phyloP scores from a whole-genome alignment of 2,329 filamentous ascomycete genomes.

The Aspergillus latus region DNA sequence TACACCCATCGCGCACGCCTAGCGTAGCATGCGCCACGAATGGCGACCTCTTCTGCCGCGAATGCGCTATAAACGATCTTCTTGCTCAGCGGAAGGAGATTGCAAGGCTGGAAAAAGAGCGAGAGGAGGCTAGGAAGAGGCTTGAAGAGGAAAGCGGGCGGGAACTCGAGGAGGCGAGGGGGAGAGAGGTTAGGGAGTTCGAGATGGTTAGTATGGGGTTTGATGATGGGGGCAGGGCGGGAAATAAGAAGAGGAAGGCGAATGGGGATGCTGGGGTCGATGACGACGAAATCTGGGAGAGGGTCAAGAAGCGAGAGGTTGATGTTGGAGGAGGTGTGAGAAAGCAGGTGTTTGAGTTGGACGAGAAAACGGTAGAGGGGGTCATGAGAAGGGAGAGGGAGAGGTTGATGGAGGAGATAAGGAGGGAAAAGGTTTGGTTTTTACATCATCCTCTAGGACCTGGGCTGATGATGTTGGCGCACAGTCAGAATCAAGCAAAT shows the following conservation, averaged over 20 bases:
- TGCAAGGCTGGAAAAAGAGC: conserved; percentile 70
- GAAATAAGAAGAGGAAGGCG: conserved; percentile 28
- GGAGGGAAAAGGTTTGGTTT: conserved; percentile 64
- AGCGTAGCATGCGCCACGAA: conserved; percentile 76
- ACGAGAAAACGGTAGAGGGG: conserved; percentile 71
- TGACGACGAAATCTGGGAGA: conserved; percentile 29
- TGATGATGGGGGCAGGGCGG: conserved; percentile 25
- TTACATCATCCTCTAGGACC: conserved; percentile 1
- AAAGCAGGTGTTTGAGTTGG: conserved; percentile 80
- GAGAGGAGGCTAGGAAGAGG: conserved; percentile 62
- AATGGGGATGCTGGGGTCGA: conserved; percentile 28
- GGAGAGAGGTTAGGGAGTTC: conserved; percentile 74
- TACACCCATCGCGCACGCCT: conserved; percentile 75
- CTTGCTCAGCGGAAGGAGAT: conserved; percentile 89
- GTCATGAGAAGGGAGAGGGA: conserved; percentile 69
- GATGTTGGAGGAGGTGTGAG: conserved; percentile 45
- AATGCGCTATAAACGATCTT: conserved; percentile 90
- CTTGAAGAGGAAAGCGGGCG: conserved; percentile 59
- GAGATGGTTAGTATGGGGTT: conserved; percentile 77
- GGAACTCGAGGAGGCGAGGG: conserved; percentile 67
- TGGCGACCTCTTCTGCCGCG: conserved; percentile 91
- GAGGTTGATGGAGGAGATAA: conserved; percentile 66
- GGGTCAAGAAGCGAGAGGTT: conserved; percentile 69
- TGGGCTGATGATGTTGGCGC: conserved; percentile 2
- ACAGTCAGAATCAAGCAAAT: conserved; percentile 58